Base-by-base conservation (phyloP, 83 land plant species). In the Thuja plicata region DNA sequence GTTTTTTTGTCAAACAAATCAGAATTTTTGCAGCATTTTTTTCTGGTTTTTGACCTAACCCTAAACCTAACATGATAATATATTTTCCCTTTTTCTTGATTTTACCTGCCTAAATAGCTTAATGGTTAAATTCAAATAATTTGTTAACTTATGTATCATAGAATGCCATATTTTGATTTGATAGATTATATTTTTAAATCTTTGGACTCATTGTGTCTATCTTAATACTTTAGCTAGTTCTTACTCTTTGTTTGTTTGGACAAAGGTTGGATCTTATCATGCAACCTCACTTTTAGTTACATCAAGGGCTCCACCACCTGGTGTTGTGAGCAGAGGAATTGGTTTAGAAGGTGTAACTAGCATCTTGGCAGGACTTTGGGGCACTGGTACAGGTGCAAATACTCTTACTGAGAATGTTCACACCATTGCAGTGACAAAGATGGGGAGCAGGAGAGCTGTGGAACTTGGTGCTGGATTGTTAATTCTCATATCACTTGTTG, bases 321-420 rank as follows among this genome's bases (percentile, higher is more conserved):
- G 98, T 43, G 91, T 96, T 37, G 99, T 98, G 24, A 94, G 99
- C 89, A 92, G 99, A 89, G 95, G 98, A 35, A 97, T 98, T 81
- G 99, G 95, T 9, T 19, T 98, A 88, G 99, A 97, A 90, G 99
- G 99, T 40, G 43, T 95, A 41, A 93, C 99, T 41, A 96, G 99
- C 87, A 86, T 95, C 7, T 86, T 98, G 43, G 99, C 99, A 40
- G 99, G 99, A 77, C 89, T 98, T 78, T 98, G 99, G 99, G 99
- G 99, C 37, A 91, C 98, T 12, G 99, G 98, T 4, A 92, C 98
- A 82, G 99, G 99, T 1, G 95, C 97, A 50, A 93, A 95, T 70
- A 96, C 99, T 57, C 89, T 98, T 87, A 96, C 97, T 7, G 99
- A 98, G 86, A 98, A 96, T 89, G 91, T 97, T 66, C 98, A 96